Evolutionary conservation across 2,329 filamentous ascomycete genomes (phyloP), one percentile per base, ranked within the genome.

Genomic region (Harringtonia lauricola): DNA sequence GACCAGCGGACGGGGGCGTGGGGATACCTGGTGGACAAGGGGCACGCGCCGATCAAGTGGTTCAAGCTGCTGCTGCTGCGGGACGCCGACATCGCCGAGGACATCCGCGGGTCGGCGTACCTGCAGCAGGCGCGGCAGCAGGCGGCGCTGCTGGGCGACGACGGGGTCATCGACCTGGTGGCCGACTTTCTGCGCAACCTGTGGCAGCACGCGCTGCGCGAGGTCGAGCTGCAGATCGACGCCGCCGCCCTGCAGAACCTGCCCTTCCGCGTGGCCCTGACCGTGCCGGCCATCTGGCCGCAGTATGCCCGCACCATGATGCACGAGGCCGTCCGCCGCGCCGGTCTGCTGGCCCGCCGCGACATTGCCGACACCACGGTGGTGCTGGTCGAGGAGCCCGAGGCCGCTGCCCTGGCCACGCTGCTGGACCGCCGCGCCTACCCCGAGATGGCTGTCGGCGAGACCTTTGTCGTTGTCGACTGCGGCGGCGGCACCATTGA

Each of bases 251-350:
- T 49, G 13, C 43, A 36, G 22, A 43, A 24, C 17, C 51, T 53
- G 8, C 50, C 19, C 0, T 55, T 68, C 7, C 55, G 64, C 14
- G 49, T 71, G 2, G 57, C 69, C 1, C 49, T 67, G 2, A 70
- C 67, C 0, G 35, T 71, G 0, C 67, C 68, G 0, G 67, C 67
- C 0, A 69, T 71, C 10, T 71, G 68, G 67, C 61, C 62, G 0
- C 51, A 58, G 0, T 65, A 66, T 43, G 61, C 62, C 1, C 58
- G 59, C 1, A 24, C 46, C 1, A 47, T 56, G 0, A 70, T 71
- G 66, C 47, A 52, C 1, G 41, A 58, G 1, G 67, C 65, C 0
- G 56, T 57, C 0, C 22, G 47, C 0, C 18, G 43, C 1, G 62
- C 67, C 0, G 67, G 67, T 0, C 60, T 72, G 3, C 67, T 24